These are phyloP conservation scores for Cochlearia excelsa DNA, from an alignment of 345 rosid genomes.

Conservation along the genomic window DNA sequence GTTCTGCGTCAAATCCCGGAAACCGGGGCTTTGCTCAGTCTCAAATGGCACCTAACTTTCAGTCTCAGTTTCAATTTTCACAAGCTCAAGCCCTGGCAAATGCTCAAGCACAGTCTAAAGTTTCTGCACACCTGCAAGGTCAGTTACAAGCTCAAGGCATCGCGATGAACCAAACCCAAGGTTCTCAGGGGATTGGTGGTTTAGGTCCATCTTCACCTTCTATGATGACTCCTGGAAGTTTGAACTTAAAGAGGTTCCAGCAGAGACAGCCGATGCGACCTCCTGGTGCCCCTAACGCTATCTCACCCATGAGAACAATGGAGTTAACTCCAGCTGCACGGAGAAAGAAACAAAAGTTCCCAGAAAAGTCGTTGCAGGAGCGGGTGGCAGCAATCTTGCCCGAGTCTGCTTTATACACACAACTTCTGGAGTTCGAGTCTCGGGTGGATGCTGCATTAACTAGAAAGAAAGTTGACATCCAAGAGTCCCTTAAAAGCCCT, in stretches of 20 bases:
- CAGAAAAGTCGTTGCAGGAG: constrained; percentile 84
- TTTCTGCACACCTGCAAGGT: constrained; percentile 77
- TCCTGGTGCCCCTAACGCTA: constrained; percentile 57
- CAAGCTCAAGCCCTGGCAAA: constrained; percentile 68
- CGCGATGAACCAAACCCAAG: constrained; percentile 55
- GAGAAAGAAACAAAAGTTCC: constrained; percentile 91
- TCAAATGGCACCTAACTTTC: constrained; percentile 55
- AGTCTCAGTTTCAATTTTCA: constrained; percentile 61
- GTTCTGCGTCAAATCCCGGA: constrained; percentile 46
- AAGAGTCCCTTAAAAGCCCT: constrained; percentile 92
- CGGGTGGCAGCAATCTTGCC: constrained; percentile 95
- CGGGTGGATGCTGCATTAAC: constrained; percentile 90
- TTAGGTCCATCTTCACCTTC: constrained; percentile 73
- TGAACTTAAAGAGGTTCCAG: constrained; percentile 55
- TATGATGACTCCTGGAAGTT: constrained; percentile 57
- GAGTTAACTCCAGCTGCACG: constrained; percentile 75
- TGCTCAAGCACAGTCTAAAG: constrained; percentile 58
- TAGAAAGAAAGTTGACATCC: constrained; percentile 93
- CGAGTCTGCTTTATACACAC: constrained; percentile 92
- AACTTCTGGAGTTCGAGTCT: constrained; percentile 93
- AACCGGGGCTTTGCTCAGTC: constrained; percentile 57
- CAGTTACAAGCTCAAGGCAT: constrained; percentile 70
- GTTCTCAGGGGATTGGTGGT: constrained; percentile 46
- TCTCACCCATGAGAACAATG: constrained; percentile 74
- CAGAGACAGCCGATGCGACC: constrained; percentile 78